A percentile compares a stretch with the other conserved stretches of the same genome.
These are phyloP conservation scores for Erigeron philadelphicus DNA, from an alignment of 140 eudicot species.

Conservation along the genomic window DNA sequence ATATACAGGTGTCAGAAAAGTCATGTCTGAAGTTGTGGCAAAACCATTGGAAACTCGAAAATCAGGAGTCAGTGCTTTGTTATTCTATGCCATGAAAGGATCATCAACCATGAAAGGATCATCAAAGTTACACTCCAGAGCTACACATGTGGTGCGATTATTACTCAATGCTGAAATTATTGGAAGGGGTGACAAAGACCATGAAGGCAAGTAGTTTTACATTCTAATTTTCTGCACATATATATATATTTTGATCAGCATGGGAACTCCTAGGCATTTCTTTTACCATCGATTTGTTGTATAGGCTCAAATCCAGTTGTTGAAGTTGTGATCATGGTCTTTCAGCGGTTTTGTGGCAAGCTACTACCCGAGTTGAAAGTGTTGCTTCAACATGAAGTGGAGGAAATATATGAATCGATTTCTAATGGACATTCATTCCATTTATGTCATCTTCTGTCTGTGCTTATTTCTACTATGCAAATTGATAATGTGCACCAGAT, in stretches of 20 bases:
- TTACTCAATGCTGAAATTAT: constrained; percentile 41
- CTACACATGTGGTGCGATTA: constrained; percentile 48
- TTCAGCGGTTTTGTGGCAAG: constrained; percentile 59
- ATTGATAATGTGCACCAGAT: constrained; percentile 36
- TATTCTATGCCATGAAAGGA: constrained; percentile 67
- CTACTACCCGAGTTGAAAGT: constrained; percentile 43
- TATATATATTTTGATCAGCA: not conserved
- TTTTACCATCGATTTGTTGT: not conserved
- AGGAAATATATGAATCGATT: constrained; percentile 34
- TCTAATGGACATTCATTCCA: constrained; percentile 35
- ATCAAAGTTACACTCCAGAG: constrained; percentile 71
- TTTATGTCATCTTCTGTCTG: constrained; percentile 58
- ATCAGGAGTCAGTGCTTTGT: constrained; percentile 59
- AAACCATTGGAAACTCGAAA: constrained; percentile 55
- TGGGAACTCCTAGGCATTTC: not conserved
- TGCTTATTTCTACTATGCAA: constrained; percentile 55
- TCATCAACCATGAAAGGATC: constrained; percentile 75
- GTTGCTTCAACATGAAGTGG: constrained; percentile 43
- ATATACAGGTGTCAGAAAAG: constrained; percentile 52
- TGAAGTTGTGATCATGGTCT: constrained; percentile 50
- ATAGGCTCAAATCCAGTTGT: constrained; percentile 54
- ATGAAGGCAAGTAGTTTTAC: constrained; percentile 41
- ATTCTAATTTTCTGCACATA: constrained; percentile 2
- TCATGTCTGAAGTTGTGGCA: constrained; percentile 53
- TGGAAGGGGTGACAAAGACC: constrained; percentile 42